Percentiles rank a stretch among this genome's conserved stretches.
These are phyloP conservation scores for Ganoderma leucocontextum DNA, from an alignment of 1,284 basidiomycete species.

Conservation along the genomic window DNA sequence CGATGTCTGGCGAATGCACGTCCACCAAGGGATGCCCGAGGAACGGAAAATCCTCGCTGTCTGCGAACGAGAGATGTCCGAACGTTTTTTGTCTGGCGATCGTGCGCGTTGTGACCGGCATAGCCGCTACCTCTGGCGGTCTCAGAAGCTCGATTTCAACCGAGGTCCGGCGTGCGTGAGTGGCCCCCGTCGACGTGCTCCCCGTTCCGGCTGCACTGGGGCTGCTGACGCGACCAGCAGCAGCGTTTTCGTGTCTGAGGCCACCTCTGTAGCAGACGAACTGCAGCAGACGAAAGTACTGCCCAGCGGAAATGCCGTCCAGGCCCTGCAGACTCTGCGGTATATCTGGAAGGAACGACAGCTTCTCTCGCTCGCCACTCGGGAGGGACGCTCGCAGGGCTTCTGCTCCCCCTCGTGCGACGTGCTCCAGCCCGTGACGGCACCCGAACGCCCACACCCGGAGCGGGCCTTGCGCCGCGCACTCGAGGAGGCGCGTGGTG, in stretches of 20 bases:
- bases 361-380: not conserved
- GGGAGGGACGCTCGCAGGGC: not conserved
- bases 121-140: not conserved
- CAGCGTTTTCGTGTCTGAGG: not conserved
- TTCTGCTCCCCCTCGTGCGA: slow-evolving; percentile 16
- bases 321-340: not conserved
- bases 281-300: slow-evolving; percentile 28
- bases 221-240: not conserved
- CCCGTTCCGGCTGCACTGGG: not conserved
- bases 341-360: not conserved
- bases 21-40: not conserved
- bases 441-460: slow-evolving; percentile 31
- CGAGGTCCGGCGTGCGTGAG: too few relatives aligned
- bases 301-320: slow-evolving; percentile 25
- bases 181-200: too few relatives aligned
- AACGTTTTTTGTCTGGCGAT: not conserved
- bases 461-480: slow-evolving; percentile 16
- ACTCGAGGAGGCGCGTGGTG: slow-evolving; percentile 15
- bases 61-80: not conserved
- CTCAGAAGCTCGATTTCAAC: not conserved
- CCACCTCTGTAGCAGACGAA: slow-evolving; percentile 16
- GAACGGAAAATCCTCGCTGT: not conserved
- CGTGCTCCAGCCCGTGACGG: slow-evolving; percentile 21
- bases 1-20: not conserved
- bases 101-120: too few relatives aligned